These are phyloP conservation scores for Chlamydomonas eustigma DNA, from an alignment of 139 green algal genomes.

Conservation along the genomic window DNA sequence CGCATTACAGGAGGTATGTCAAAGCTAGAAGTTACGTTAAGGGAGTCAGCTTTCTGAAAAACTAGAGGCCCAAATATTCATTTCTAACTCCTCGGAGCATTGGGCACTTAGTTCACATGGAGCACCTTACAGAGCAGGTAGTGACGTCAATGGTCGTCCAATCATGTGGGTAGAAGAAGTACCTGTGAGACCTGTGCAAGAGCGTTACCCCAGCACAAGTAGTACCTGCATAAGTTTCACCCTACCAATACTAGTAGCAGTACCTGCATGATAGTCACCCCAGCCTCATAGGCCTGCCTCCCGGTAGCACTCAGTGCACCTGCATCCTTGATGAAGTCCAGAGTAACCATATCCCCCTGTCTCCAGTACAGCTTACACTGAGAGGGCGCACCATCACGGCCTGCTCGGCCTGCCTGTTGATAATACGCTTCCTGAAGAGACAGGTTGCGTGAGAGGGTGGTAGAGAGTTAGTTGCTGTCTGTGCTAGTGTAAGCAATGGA, in stretches of 20 bases:
- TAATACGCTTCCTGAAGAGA: slow-evolving; percentile 27
- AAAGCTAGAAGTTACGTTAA: background rate
- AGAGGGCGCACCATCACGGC: slow-evolving; percentile 5
- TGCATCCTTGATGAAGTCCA: slow-evolving; percentile 9
- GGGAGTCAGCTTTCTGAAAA: too few species aligned
- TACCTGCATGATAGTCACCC: slow-evolving; percentile 9
- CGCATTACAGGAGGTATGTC: background rate
- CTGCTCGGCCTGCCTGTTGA: slow-evolving; percentile 34
- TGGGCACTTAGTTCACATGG: too few species aligned
- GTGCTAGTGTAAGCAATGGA: too few species aligned
- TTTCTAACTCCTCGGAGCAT: too few species aligned
- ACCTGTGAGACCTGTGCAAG: too few species aligned
- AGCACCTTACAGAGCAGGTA: too few species aligned
- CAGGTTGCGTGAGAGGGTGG: background rate
- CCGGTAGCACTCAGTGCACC: background rate
- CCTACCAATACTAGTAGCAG: too few species aligned
- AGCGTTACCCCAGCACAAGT: too few species aligned
- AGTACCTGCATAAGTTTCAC: too few species aligned
- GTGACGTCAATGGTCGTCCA: too few species aligned
- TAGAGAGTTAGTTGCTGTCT: background rate
- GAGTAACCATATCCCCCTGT: background rate
- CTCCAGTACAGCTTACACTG: slow-evolving; percentile 6
- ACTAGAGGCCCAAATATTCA: too few species aligned
- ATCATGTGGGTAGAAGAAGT: too few species aligned
- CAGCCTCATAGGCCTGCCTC: background rate